These are phyloP conservation scores for Botrytis tulipae DNA, from an alignment of 2,329 filamentous ascomycete species.

Conservation along the genomic window DNA sequence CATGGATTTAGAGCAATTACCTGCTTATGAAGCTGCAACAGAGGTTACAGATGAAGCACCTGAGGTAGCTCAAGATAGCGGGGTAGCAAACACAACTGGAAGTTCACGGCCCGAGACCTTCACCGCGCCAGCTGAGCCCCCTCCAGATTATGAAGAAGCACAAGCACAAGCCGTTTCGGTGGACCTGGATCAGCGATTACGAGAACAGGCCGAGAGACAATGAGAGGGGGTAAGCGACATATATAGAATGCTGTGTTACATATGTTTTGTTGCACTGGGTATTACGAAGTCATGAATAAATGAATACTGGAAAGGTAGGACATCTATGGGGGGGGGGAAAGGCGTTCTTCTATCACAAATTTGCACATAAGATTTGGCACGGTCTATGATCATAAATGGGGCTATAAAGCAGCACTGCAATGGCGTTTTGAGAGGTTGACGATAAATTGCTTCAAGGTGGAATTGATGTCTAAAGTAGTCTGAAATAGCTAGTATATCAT, in stretches of 20 bases:
- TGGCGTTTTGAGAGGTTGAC: slow-evolving; percentile 16
- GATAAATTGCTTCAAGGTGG: slow-evolving; percentile 14
- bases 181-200: slow-evolving; percentile 65
- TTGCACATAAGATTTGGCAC: slow-evolving; percentile 17
- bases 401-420: slow-evolving; percentile 18
- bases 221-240: slow-evolving; percentile 17
- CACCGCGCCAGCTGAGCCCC: slow-evolving; percentile 66
- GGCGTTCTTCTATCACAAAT: slow-evolving; percentile 20
- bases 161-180: slow-evolving; percentile 66
- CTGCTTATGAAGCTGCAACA: slow-evolving; percentile 70
- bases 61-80: slow-evolving; percentile 30
- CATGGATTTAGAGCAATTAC: slow-evolving; percentile 81
- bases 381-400: slow-evolving; percentile 11
- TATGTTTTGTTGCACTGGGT: slow-evolving; percentile 15
- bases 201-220: slow-evolving; percentile 64
- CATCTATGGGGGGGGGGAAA: slow-evolving; percentile 5
- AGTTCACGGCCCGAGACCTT: slow-evolving; percentile 22
- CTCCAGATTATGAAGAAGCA: slow-evolving; percentile 88
- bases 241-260: slow-evolving; percentile 13
- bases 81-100: slow-evolving; percentile 22
- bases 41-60: slow-evolving; percentile 27
- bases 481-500: neutral
- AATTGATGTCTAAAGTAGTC: slow-evolving; percentile 4
- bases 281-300: slow-evolving; percentile 23
- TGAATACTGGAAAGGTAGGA: slow-evolving; percentile 14